These are phyloP conservation scores for Marchantia paleacea DNA, from an alignment of 225 moss, liverwort and hornwort genomes.

Conservation along the genomic window DNA sequence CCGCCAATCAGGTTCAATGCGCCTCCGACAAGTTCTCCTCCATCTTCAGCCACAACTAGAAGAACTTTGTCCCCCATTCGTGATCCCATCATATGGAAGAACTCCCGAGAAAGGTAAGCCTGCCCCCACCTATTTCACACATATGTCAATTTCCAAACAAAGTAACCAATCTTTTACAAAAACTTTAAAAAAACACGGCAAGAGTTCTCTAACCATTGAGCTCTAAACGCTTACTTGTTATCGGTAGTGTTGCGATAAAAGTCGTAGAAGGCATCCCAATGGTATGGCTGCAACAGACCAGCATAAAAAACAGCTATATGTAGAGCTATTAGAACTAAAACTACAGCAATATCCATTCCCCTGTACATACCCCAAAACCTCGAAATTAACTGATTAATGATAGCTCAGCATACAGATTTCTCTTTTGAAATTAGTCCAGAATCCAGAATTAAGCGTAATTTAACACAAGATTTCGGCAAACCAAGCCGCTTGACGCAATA, in stretches of 20 bases:
- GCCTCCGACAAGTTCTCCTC: constrained; percentile 83
- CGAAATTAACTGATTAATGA: too few relatives aligned
- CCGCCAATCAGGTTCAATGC: constrained; percentile 96
- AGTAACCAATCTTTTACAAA: background rate
- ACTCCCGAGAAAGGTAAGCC: constrained; percentile 91
- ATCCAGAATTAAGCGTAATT: too few relatives aligned
- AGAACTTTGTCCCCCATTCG: constrained; percentile 93
- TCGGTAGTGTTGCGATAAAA: constrained; percentile 99
- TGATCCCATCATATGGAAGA: constrained; percentile 91
- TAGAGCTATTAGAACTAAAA: background rate
- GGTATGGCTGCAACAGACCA: constrained; percentile 59
- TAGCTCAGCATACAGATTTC: too few relatives aligned
- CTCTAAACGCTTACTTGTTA: constrained; percentile 62
- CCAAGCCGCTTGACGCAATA: too few relatives aligned
- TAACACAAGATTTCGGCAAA: too few relatives aligned
- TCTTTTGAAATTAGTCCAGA: too few relatives aligned
- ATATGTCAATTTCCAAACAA: background rate
- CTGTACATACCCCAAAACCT: too few relatives aligned
- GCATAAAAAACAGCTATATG: background rate
- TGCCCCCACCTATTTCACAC: constrained; percentile 81
- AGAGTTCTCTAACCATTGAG: background rate
- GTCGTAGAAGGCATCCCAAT: constrained; percentile 95
- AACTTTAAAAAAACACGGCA: background rate
- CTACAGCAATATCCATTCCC: too few relatives aligned
- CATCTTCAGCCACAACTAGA: constrained; percentile 88